phyloP scores from a whole-genome alignment of 805 yeast species.

The Myxozyma melibiosi region DNA sequence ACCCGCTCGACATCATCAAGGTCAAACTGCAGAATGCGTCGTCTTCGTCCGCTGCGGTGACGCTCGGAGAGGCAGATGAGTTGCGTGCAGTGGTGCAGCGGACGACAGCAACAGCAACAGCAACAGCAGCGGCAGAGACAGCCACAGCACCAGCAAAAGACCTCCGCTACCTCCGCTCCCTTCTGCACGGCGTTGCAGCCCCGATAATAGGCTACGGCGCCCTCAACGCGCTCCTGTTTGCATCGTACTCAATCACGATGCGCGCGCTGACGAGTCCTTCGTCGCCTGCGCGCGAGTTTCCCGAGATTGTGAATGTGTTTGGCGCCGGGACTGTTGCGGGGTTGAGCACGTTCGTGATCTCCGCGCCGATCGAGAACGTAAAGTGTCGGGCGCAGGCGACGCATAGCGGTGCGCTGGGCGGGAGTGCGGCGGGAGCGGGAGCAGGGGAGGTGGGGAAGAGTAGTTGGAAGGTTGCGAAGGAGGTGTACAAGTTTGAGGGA shows the following conservation, averaged over 20 bases:
- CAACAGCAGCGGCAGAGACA: neutral
- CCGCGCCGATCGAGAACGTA: constrained; percentile 35
- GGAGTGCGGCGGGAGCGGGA: neutral
- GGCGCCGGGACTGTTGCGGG: constrained; percentile 36
- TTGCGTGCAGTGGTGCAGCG: neutral
- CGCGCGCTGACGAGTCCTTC: neutral
- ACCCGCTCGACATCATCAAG: constrained; percentile 37
- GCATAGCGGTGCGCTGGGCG: no score
- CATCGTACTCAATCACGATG: constrained; percentile 22
- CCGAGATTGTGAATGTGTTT: constrained; percentile 21
- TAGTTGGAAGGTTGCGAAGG: constrained; percentile 28
- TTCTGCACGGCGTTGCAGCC: constrained; percentile 36
- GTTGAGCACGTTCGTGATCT: constrained; percentile 32
- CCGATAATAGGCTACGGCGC: constrained; percentile 37
- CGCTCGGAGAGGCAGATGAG: neutral
- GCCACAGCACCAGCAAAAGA: neutral
- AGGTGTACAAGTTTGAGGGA: constrained; percentile 26
- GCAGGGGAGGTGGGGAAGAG: constrained; percentile 5
- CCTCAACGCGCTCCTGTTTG: constrained; percentile 30
- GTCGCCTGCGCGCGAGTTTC: neutral
- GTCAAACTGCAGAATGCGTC: constrained; percentile 32
- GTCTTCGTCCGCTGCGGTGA: neutral
- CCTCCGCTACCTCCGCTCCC: neutral
- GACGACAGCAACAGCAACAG: neutral
- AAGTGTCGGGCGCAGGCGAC: constrained; percentile 35